Percentiles rank a stretch among this genome's conserved stretches.
Evolutionary conservation across 2,329 filamentous ascomycete genomes (phyloP).

Genomic region (Penicillium sp.): DNA sequence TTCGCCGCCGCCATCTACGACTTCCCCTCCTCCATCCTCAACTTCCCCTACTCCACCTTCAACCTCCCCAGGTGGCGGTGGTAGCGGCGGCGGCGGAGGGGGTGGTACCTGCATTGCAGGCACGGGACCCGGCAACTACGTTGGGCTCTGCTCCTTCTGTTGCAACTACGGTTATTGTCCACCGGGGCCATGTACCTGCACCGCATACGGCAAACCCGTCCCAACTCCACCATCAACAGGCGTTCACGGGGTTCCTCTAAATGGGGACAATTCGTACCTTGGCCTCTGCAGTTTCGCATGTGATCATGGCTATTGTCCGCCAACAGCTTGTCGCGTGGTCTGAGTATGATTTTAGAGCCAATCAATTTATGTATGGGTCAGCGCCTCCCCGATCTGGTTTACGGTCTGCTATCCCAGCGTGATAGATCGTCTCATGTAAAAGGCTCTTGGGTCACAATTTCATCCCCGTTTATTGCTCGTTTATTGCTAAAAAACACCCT

Average conservation of each 20-base stretch:
- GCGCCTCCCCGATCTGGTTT: no score
- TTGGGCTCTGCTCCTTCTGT: constrained; percentile 31
- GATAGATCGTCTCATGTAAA: neutral
- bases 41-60: constrained; percentile 1
- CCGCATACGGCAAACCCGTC: constrained; percentile 21
- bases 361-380: no score
- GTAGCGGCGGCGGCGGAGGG: neutral
- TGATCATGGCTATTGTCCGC: constrained; percentile 47
- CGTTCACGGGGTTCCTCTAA: constrained; percentile 20
- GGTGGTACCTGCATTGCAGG: constrained; percentile 25
- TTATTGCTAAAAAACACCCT: no score
- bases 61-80: neutral
- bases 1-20: neutral
- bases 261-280: constrained; percentile 37
- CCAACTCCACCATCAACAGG: constrained; percentile 26
- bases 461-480: neutral
- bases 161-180: constrained; percentile 34
- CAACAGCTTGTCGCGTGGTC: constrained; percentile 21
- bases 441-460: neutral
- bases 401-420: neutral
- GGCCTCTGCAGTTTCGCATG: constrained; percentile 49
- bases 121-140: constrained; percentile 29
- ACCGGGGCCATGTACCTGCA: constrained; percentile 32
- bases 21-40: neutral
- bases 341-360: neutral